Base-by-base conservation (phyloP, 108 stramenopile species). In the Skeletonema potamos region DNA sequence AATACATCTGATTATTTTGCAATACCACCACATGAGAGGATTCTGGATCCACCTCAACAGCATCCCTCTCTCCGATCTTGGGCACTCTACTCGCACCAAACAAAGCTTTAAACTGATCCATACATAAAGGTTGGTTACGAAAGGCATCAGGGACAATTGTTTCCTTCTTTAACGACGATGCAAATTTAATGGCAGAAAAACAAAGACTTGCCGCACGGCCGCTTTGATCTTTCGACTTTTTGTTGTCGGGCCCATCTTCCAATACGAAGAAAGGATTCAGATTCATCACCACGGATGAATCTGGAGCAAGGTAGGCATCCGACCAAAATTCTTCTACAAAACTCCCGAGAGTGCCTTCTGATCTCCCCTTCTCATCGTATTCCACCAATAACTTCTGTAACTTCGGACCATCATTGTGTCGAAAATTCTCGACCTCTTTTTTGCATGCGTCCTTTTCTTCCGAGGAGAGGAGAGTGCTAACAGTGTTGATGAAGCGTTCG, bases 251-350 rank as follows among this genome's bases (percentile, higher is more conserved):
- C 18, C 87, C 85, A 58, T 90, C 86, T 77, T 93, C 92, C 55
- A 96, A 57, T 11, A 93, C 76, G 79, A 96, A 96, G 70, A 87
- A 96, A 32, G 94, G 94, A 68, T 96, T 96, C 32, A 96, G 70
- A 71, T 96, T 93, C 67, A 96, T 69, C 7, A 96, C 94, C 1
- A 92, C 91, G 22, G 72, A 70, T 0, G 81, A 69, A 69, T 96
- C 90, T 3, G 91, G 92, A n/a, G 87, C 89, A 12, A 96, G 69
- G 68, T 96, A 96, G 34, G 87, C 79, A 26, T 96, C 94, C 26
- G 81, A 84, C 94, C 94, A 96, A 68, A 93, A 96, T 68, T 91
- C 90, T 76, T 96, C 94, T 5, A 96, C 83, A 73, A 87, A 96
- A 27, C 79, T 83, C 24, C 89, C 91, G 54, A 90, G 58, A 0